Conservation (phyloP, 1,139 yeast genomes). For the Yamadazyma spencermartinsiae region DNA sequence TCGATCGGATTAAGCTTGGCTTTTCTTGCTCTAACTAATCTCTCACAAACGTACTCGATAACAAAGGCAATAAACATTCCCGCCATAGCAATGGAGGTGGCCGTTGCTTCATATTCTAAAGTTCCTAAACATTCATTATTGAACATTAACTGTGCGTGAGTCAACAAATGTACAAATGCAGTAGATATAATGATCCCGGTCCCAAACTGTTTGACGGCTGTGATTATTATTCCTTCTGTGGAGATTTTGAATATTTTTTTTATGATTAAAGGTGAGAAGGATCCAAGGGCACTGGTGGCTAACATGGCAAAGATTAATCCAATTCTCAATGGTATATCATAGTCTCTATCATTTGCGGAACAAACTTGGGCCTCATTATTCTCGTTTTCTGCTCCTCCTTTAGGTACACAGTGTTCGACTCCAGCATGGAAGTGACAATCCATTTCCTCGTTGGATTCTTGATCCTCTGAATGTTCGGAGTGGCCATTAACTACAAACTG, state of each 20-base stretch:
- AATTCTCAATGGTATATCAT: slow-evolving; percentile 27
- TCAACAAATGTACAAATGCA: slow-evolving; percentile 27
- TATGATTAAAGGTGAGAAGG: slow-evolving; percentile 24
- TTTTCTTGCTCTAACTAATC: slow-evolving; percentile 12
- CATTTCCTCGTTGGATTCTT: slow-evolving; percentile 13
- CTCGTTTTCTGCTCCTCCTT: slow-evolving; percentile 6
- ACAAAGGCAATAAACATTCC: slow-evolving; percentile 33
- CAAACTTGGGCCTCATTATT: slow-evolving; percentile 11
- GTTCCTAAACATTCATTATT: slow-evolving; percentile 23
- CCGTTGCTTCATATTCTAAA: slow-evolving; percentile 27
- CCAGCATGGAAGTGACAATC: slow-evolving; percentile 43
- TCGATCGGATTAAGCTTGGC: slow-evolving; percentile 3
- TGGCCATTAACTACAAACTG: slow-evolving; percentile 18
- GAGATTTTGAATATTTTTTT: slow-evolving; percentile 20
- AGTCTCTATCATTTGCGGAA: slow-evolving; percentile 24
- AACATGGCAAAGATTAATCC: slow-evolving; percentile 32
- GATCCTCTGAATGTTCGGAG: slow-evolving; percentile 3
- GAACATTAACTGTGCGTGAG: slow-evolving; percentile 24
- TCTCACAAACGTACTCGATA: slow-evolving; percentile 22
- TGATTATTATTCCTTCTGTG: slow-evolving; percentile 21
- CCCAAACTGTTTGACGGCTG: slow-evolving; percentile 27
- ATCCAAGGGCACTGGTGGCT: slow-evolving; percentile 31
- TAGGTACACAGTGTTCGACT: slow-evolving; percentile 35
- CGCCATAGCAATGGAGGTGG: slow-evolving; percentile 34
- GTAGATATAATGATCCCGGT: slow-evolving; percentile 29